Base-by-base conservation (phyloP, 345 rosid species). In the Salix arbutifolia region DNA sequence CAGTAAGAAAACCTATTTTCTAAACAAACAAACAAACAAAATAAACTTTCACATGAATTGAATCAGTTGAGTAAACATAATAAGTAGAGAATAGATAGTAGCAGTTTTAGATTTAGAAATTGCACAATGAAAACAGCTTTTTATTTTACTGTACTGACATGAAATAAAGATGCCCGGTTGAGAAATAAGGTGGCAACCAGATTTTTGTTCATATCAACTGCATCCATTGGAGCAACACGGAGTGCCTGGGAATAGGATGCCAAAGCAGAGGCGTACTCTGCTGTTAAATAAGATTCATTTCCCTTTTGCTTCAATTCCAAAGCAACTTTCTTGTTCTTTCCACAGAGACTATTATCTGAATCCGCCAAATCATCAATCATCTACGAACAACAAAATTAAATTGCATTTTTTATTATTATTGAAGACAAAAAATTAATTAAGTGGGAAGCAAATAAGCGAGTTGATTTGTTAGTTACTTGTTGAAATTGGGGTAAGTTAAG, bases 181-280 rank as follows among this genome's bases (percentile, higher is more conserved):
- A 92, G 79, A 79, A 83, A 92, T 67, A 92, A 83, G 33, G 91
- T 79, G 8, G 98, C 94, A 62, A 88, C 87, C 66, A 94, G 90
- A 87, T 85, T 89, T 79, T 83, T 94, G 44, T 79, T 92, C 69
- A 7, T 76, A n/a, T 91, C 96, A 58, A 71, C 74, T 77, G 85
- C 85, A 68, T 83, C 82, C 44, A 60, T 21, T 19, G 97, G 98
- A 83, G 97, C 91, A 77, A 86, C 76, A 40, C 94, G 90, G 72
- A 92, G 85, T 40, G 98, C 98, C 90, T 92, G 85, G 25, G 91
- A 88, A 79, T 94, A 94, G 84, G 76, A 87, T 50, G 74, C 77
- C 81, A 91, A 70, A 67, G 98, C 91, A 5, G 81, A 70, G 18
- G 76, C 56, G 62, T 84, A 83, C 70, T 88, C 85, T 19, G 88